Percentiles rank a stretch among this genome's conserved stretches.
phyloP scores from a whole-genome alignment of 805 yeast genomes.

The Zygosaccharomyces bisporus region DNA sequence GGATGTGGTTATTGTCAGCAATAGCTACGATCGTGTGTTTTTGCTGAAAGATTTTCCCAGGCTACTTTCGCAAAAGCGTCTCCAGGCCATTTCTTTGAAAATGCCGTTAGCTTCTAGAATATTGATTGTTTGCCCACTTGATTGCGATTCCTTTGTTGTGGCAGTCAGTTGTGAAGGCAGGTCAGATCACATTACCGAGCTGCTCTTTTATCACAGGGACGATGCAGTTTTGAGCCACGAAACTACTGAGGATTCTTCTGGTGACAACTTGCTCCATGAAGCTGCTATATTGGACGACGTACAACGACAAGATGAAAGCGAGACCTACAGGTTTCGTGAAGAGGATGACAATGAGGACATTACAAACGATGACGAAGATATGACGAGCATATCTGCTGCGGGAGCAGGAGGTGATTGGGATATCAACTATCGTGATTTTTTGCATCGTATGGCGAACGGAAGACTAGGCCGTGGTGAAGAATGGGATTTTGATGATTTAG shows the following conservation, averaged over 20 bases:
- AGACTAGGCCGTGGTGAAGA: background rate
- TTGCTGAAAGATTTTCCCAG: conserved; percentile 12
- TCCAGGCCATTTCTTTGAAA: conserved; percentile 4
- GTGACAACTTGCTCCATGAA: conserved; percentile 2
- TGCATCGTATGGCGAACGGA: conserved; percentile 6
- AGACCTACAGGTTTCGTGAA: background rate
- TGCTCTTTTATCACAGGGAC: conserved; percentile 13
- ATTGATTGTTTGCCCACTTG: conserved; percentile 10
- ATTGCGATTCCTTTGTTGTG: conserved; percentile 13
- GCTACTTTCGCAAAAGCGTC: background rate
- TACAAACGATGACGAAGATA: background rate
- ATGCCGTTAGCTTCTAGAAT: conserved; percentile 9
- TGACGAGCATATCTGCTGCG: background rate
- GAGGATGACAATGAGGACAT: background rate
- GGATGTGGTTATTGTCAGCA: conserved; percentile 14
- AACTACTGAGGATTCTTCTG: background rate
- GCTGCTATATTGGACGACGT: conserved; percentile 5
- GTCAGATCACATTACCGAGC: conserved; percentile 10
- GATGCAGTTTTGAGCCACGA: conserved; percentile 2
- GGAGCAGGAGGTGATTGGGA: conserved; percentile 2
- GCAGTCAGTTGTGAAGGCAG: conserved; percentile 11
- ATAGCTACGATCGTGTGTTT: conserved; percentile 11
- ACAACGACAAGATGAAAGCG: conserved; percentile 4
- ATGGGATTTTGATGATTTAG: conserved; percentile 8
- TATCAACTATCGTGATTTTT: conserved; percentile 5